Evolutionary conservation across 371 early-diverging fungal genomes (phyloP).

Genomic region (Capillidium rhysosporum): DNA sequence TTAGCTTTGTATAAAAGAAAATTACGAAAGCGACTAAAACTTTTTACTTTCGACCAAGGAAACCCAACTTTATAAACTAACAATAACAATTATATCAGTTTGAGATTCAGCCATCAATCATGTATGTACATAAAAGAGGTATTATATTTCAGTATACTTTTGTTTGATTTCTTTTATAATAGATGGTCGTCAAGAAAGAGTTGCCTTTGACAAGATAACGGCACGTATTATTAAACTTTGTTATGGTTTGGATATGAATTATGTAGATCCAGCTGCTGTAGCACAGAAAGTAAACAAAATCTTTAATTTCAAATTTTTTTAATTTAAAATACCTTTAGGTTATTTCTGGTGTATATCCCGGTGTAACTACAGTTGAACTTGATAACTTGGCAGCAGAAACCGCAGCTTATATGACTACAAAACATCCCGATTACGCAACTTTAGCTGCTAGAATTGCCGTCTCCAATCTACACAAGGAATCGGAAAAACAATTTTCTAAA

Average conservation of each 20-base stretch:
- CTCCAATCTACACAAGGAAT: slow-evolving; percentile 92
- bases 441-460: slow-evolving; percentile 95
- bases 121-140: not conserved
- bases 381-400: slow-evolving; percentile 96
- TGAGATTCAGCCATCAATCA: not conserved
- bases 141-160: not conserved
- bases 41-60: too few relatives aligned
- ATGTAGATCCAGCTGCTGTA: slow-evolving; percentile 77
- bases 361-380: slow-evolving; percentile 87
- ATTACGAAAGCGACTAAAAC: too few relatives aligned
- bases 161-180: not conserved
- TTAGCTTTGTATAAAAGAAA: too few relatives aligned
- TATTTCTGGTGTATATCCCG: slow-evolving; percentile 78
- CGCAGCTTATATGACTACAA: slow-evolving; percentile 89
- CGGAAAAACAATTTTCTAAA: slow-evolving; percentile 75
- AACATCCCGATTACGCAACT: slow-evolving; percentile 94
- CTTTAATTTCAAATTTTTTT: not conserved
- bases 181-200: slow-evolving; percentile 63
- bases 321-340: not conserved
- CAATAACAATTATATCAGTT: too few relatives aligned
- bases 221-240: slow-evolving; percentile 63
- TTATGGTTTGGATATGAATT: slow-evolving; percentile 79
- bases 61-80: too few relatives aligned
- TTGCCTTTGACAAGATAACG: slow-evolving; percentile 75
- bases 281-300: slow-evolving; percentile 67